phyloP scores from a whole-genome alignment of 257 asterid species.

The Przewalskia tangutica region DNA sequence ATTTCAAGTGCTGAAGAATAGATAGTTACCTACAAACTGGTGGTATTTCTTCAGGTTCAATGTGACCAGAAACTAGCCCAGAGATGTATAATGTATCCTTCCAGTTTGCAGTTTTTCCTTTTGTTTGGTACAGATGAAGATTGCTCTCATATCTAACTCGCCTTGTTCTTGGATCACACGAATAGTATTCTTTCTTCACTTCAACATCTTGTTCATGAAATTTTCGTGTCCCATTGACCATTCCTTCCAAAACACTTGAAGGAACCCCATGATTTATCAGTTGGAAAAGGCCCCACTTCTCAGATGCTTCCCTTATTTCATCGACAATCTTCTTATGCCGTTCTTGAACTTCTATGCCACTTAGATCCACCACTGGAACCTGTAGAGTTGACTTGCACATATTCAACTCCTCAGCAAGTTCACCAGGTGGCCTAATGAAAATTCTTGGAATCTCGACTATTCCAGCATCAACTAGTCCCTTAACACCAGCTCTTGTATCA shows the following conservation, averaged over 20 bases:
- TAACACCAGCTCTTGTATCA: not conserved
- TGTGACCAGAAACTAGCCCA: not conserved
- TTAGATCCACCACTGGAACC: slow-evolving; percentile 46
- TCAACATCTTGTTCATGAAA: slow-evolving; percentile 59
- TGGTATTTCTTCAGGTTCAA: slow-evolving; percentile 45
- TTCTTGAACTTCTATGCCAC: slow-evolving; percentile 12
- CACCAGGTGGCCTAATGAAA: slow-evolving; percentile 23
- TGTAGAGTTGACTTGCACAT: slow-evolving; percentile 3
- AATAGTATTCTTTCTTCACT: slow-evolving; percentile 30
- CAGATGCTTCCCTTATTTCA: slow-evolving; percentile 32
- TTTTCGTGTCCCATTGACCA: slow-evolving; percentile 35
- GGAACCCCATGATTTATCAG: slow-evolving; percentile 56
- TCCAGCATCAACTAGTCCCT: slow-evolving; percentile 27
- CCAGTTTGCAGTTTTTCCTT: slow-evolving; percentile 41
- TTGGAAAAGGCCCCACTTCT: slow-evolving; percentile 53
- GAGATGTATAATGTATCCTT: slow-evolving; percentile 50
- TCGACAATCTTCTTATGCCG: slow-evolving; percentile 13
- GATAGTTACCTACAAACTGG: slow-evolving; percentile 33
- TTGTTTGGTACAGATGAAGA: slow-evolving; percentile 33
- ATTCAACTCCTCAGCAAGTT: slow-evolving; percentile 31
- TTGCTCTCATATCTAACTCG: slow-evolving; percentile 46
- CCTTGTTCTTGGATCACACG: slow-evolving; percentile 11
- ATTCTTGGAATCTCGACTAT: slow-evolving; percentile 13
- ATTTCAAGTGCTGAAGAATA: not conserved
- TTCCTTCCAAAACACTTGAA: slow-evolving; percentile 27